Base-by-base conservation (phyloP, 805 yeast genomes). In the Candida coleopterorum region DNA sequence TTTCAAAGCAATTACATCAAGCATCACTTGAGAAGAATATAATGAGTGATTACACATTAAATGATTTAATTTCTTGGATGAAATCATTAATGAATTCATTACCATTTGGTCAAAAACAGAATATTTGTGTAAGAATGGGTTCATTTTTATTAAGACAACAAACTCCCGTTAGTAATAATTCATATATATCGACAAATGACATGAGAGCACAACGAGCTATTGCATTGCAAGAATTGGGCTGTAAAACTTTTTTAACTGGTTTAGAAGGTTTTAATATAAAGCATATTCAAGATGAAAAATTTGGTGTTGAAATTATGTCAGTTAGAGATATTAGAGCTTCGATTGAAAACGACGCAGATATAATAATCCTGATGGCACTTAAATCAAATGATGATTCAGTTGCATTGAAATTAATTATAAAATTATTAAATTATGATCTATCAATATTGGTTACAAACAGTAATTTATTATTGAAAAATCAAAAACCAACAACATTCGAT, bases 21-120 rank as follows among this genome's bases (percentile, higher is more conserved):
- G 34, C 38, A 5, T 21, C 43, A 6, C 22, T 17, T 9, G 43
- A 39, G 6, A 26, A 20, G 12, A 22, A 23, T 22, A 18, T 18
- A 8, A 12, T 34, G 7, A 24, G 22, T 25, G 41, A 37, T 23
- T 35, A 18, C 12, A 22, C 35, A 8, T 46, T 71, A 6, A 46
- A 65, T 4, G 79, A 77, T 48, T 43, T 77, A 38, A 48, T 75
- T 3, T 56, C 63, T n/a, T 82, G 89, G 89, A 70, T 77, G 24
- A 63, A 77, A 25, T 54, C 64, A 32, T 53, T 56, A 11, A 21
- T 42, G 14, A 24, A 20, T 1, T 58, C 79, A 2, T 53, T 80
- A 24, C 52, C 68, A 1, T 62, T 64, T 1, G 56, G 81, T 0
- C 79, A 77, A 41, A 62, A 62, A 34, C 75, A 75, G 25, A 75